Evolutionary conservation across 352 stramenopile genomes (phyloP).

Genomic region (Elongisporangium senticosum): DNA sequence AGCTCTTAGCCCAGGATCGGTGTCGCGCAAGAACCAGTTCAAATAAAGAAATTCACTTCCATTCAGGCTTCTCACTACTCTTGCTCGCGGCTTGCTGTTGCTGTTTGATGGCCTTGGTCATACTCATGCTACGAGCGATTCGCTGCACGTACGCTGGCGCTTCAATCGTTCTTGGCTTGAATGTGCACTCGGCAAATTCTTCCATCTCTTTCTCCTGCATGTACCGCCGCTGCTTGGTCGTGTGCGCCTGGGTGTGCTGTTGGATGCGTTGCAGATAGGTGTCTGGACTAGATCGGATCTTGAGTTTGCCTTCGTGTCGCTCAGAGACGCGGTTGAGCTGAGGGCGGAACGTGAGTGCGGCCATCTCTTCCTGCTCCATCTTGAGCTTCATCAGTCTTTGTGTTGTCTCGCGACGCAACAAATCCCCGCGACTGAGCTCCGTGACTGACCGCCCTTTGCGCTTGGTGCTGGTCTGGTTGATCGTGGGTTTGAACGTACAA

Average conservation of each 20-base stretch:
- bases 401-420: conserved; percentile 69
- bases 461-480: conserved; percentile 64
- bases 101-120: conserved; percentile 62
- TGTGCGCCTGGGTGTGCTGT: conserved; percentile 68
- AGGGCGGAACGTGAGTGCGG: conserved; percentile 69
- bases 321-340: conserved; percentile 66
- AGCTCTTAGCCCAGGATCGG: too few relatives aligned
- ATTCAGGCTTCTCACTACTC: conserved; percentile 51
- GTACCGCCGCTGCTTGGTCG: conserved; percentile 64
- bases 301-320: conserved; percentile 63
- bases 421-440: conserved; percentile 70
- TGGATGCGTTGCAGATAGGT: conserved; percentile 81
- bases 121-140: conserved; percentile 69
- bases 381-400: conserved; percentile 83
- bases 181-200: conserved; percentile 82
- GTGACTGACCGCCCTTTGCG: conserved; percentile 65
- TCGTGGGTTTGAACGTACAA: conserved; percentile 82
- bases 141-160: conserved; percentile 77
- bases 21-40: too few relatives aligned
- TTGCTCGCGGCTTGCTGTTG: conserved; percentile 39
- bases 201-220: conserved; percentile 78
- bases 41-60: conserved; percentile 36
- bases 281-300: conserved; percentile 72
- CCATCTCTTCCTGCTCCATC: conserved; percentile 86
- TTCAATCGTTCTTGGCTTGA: conserved; percentile 80